Conservation (phyloP, 2,329 filamentous ascomycete genomes). For the Colletotrichum liriopes region DNA sequence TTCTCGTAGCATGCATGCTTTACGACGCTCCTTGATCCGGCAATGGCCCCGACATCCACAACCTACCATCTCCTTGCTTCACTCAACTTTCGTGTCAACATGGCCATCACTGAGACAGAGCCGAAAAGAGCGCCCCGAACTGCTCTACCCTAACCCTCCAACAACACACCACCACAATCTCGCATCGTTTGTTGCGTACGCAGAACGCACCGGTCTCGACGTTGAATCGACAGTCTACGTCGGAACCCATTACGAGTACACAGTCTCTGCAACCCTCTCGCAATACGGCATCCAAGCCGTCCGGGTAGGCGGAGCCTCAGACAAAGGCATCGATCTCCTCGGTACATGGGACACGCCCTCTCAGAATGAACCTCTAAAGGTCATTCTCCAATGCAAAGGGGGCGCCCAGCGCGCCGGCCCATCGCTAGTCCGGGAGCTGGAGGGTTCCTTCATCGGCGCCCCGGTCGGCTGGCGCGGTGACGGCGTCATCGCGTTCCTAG, state of each 20-base stretch:
- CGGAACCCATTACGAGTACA: slow-evolving; percentile 86
- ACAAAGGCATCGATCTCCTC: slow-evolving; percentile 82
- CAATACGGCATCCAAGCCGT: slow-evolving; percentile 75
- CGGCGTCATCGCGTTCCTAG: slow-evolving; percentile 79
- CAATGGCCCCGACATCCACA: neutral
- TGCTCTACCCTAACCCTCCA: slow-evolving; percentile 62
- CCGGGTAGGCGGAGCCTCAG: slow-evolving; percentile 76
- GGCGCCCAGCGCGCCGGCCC: slow-evolving; percentile 69
- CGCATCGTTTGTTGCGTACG: slow-evolving; percentile 76
- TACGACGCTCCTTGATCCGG: slow-evolving; percentile 11
- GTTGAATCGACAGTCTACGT: slow-evolving; percentile 73
- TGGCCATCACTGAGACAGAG: slow-evolving; percentile 11
- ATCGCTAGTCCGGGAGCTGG: slow-evolving; percentile 79
- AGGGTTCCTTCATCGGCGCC: slow-evolving; percentile 82
- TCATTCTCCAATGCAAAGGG: slow-evolving; percentile 80
- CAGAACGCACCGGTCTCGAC: slow-evolving; percentile 69
- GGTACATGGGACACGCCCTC: slow-evolving; percentile 77
- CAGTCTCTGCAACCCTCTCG: slow-evolving; percentile 68
- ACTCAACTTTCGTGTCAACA: slow-evolving; percentile 16
- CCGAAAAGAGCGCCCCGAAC: neutral
- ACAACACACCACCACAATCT: slow-evolving; percentile 74
- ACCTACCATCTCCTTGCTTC: neutral
- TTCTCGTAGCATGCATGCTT: slow-evolving; percentile 19
- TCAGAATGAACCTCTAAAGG: slow-evolving; percentile 57
- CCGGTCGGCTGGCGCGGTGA: slow-evolving; percentile 80